These are phyloP conservation scores for Lactifluus rugatus DNA, from an alignment of 768 basidiomycete species.

Conservation along the genomic window DNA sequence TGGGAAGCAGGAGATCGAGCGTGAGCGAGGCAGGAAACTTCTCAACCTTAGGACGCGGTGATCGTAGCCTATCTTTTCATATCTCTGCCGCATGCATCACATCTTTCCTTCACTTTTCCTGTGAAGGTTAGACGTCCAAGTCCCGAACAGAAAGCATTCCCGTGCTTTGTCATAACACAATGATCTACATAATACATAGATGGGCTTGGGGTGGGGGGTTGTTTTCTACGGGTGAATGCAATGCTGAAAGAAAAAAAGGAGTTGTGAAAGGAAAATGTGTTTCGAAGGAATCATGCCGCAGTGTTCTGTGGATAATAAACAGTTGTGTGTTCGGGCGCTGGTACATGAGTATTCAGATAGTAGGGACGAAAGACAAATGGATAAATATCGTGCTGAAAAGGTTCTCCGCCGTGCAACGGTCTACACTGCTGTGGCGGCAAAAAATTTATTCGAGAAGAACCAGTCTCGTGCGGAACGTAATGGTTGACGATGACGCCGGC, in stretches of 20 bases:
- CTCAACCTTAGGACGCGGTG: conserved; percentile 49
- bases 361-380: conserved; percentile 2
- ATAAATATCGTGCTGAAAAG: conserved; percentile 12
- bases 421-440: conserved; percentile 23
- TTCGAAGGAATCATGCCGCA: neutral
- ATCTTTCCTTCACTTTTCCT: conserved; percentile 1
- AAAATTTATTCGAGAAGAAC: conserved; percentile 28
- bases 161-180: conserved; percentile 12
- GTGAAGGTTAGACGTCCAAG: neutral
- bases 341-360: conserved; percentile 8
- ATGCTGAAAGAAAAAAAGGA: neutral
- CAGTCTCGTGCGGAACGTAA: conserved; percentile 29
- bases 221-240: conserved; percentile 14
- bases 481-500: conserved; percentile 25
- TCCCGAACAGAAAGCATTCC: conserved; percentile 5
- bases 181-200: conserved; percentile 19
- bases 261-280: neutral
- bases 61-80: conserved; percentile 11
- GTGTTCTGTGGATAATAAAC: conserved; percentile 13
- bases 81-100: conserved; percentile 2
- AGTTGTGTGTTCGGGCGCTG: conserved; percentile 8
- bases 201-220: conserved; percentile 5
- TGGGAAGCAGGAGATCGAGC: conserved; percentile 62
- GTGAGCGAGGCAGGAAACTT: conserved; percentile 73
- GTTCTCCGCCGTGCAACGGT: conserved; percentile 4